Evolutionary conservation across 495 filamentous ascomycete species (phyloP).

Genomic region (Lasiosphaeriaceae sp.): DNA sequence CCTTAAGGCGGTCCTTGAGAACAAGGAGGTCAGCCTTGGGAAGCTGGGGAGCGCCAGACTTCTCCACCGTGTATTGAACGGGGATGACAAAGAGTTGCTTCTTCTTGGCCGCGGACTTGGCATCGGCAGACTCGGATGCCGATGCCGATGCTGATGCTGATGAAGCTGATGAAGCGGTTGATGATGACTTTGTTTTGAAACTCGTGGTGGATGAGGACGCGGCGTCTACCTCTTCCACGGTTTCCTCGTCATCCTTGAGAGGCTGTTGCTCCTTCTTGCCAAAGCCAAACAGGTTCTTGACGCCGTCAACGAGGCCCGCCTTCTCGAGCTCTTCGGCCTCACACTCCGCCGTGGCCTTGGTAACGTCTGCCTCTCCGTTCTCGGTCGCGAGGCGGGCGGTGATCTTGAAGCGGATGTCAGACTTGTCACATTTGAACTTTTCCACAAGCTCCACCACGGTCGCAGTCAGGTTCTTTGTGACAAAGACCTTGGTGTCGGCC

Average conservation of each 20-base stretch:
- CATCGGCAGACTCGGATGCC: conserved; percentile 38
- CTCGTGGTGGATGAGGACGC: conserved; percentile 42
- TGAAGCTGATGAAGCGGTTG: conserved; percentile 38
- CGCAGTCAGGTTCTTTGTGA: conserved; percentile 79
- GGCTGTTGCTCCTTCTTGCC: conserved; percentile 83
- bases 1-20: conserved; percentile 67
- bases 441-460: conserved; percentile 71
- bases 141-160: conserved; percentile 43
- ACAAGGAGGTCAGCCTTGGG: conserved; percentile 56
- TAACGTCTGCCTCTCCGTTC: conserved; percentile 80
- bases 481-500: conserved; percentile 49
- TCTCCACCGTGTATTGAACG: conserved; percentile 58
- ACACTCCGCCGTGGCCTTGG: conserved; percentile 75
- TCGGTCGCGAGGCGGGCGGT: conserved; percentile 64
- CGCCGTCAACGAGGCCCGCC: conserved; percentile 79
- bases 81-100: conserved; percentile 69
- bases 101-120: conserved; percentile 45
- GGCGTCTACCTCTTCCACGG: conserved; percentile 46
- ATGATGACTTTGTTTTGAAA: conserved; percentile 26
- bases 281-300: conserved; percentile 93
- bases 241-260: conserved; percentile 57
- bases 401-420: conserved; percentile 77
- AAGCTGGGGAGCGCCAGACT: conserved; percentile 56
- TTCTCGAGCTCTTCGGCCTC: conserved; percentile 66
- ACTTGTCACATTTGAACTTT: conserved; percentile 68